Evolutionary conservation across 257 asterid genomes (phyloP), one percentile per base, ranked within the genome.

Genomic region (Gentiana dahurica): DNA sequence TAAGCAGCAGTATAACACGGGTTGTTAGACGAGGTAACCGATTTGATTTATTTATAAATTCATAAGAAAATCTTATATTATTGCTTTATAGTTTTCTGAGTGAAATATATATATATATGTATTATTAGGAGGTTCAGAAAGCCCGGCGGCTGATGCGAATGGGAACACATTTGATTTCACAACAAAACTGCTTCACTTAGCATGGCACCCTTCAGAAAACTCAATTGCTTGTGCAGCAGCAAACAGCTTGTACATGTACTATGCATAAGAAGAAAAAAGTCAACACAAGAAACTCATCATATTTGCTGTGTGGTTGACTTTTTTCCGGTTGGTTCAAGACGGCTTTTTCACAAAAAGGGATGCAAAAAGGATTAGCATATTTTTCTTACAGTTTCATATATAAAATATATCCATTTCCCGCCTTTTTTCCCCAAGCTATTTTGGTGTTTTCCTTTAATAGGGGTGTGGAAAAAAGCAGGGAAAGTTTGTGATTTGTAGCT

Each of bases 191-290:
- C 99, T 93, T 73, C 97, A 89, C 74, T 72, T 93, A 57, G 95
- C 97, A 5, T 93, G 97, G 97, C 99, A 93, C 57, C 99, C 99
- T 57, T 64, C 96, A 32, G 97, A 93, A 72, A 93, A 93, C 64
- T 82, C 95, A 12, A 76, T 93, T 51, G 99, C 99, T 43, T 89
- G 97, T 77, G 99, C 99, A 67, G 99, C 99, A 74, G 99, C 99
- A 49, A 93, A 93, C 71, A 93, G 99, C 84, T 69, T 93, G 95
- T 93, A 93, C 69, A 93, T 93, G 99, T 93, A 93, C 59, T 86
- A 93, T 76, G 97, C 99, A 57, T 93, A 79, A 81, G 69, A 59
- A 12, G 57, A 34, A 13, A 8, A 43, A 46, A 49, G 54, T 43
- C 69, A 11, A 71, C 57, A 34, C 68, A 7, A 55, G 56, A 55